Evolutionary conservation across 805 yeast genomes (phyloP).

Genomic region (Yamadazyma olivae): DNA sequence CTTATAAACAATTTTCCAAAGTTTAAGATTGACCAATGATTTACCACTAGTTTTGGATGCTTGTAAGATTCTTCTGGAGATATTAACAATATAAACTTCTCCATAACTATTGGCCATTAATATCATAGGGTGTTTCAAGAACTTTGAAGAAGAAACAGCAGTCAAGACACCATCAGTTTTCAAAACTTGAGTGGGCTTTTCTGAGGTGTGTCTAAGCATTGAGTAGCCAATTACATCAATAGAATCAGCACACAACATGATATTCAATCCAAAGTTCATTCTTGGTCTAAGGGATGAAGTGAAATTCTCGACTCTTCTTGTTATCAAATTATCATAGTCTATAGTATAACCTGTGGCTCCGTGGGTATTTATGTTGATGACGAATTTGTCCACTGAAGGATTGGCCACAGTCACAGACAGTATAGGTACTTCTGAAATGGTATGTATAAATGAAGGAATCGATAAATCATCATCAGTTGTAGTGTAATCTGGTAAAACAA

Average conservation of each 20-base stretch:
- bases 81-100: slow-evolving; percentile 32
- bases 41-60: slow-evolving; percentile 32
- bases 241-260: slow-evolving; percentile 23
- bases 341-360: slow-evolving; percentile 23
- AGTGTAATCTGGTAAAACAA: slow-evolving; percentile 32
- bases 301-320: slow-evolving; percentile 24
- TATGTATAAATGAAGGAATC: slow-evolving; percentile 31
- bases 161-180: slow-evolving; percentile 31
- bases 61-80: slow-evolving; percentile 34
- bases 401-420: slow-evolving; percentile 24
- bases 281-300: slow-evolving; percentile 25
- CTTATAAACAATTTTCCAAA: slow-evolving; percentile 26
- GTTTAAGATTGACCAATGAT: slow-evolving; percentile 39
- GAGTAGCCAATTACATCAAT: slow-evolving; percentile 27
- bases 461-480: slow-evolving; percentile 12
- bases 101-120: slow-evolving; percentile 35
- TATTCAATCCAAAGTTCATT: slow-evolving; percentile 24
- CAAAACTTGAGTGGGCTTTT: slow-evolving; percentile 26
- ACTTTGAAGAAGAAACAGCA: slow-evolving; percentile 24
- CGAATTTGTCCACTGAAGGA: slow-evolving; percentile 16
- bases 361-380: slow-evolving; percentile 28
- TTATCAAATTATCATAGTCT: slow-evolving; percentile 24
- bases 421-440: slow-evolving; percentile 31
- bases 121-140: slow-evolving; percentile 36
- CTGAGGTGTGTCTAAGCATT: slow-evolving; percentile 32